phyloP scores from a whole-genome alignment of 2,329 filamentous ascomycete genomes.

The Emergomyces orientalis region DNA sequence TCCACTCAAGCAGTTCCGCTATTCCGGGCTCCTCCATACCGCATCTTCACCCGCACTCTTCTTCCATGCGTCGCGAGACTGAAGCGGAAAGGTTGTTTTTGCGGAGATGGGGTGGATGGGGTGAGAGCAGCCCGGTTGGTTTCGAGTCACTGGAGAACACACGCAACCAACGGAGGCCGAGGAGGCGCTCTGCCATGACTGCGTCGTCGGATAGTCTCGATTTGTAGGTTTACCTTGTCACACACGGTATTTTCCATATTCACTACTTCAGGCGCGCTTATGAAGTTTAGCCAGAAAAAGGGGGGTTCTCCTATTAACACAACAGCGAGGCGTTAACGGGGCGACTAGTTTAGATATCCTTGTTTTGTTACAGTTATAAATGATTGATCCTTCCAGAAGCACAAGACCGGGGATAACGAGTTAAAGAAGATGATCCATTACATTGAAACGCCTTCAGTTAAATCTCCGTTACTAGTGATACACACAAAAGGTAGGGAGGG shows the following conservation, averaged over 20 bases:
- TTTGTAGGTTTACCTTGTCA: slow-evolving; percentile 10
- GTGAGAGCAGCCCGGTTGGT: not conserved
- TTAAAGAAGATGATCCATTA: not conserved
- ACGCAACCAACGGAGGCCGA: slow-evolving; percentile 24
- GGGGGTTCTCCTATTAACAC: not conserved
- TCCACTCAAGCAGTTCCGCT: slow-evolving; percentile 15
- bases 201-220: slow-evolving; percentile 47
- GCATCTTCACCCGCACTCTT: slow-evolving; percentile 20
- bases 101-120: slow-evolving; percentile 32
- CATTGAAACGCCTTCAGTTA: not conserved
- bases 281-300: not conserved
- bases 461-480: not conserved
- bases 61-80: slow-evolving; percentile 25
- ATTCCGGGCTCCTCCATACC: slow-evolving; percentile 21
- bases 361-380: not conserved
- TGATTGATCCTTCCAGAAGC: too few species aligned
- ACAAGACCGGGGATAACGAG: too few species aligned
- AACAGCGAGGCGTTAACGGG: not conserved
- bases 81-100: slow-evolving; percentile 33
- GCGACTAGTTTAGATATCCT: not conserved
- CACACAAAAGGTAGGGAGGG: not conserved
- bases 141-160: not conserved
- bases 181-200: slow-evolving; percentile 29
- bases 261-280: not conserved
- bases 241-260: not conserved